Percentiles rank a stretch among this genome's conserved stretches.
These are phyloP conservation scores for Termitomyces titanicus DNA, from an alignment of 768 basidiomycete species.

Conservation along the genomic window DNA sequence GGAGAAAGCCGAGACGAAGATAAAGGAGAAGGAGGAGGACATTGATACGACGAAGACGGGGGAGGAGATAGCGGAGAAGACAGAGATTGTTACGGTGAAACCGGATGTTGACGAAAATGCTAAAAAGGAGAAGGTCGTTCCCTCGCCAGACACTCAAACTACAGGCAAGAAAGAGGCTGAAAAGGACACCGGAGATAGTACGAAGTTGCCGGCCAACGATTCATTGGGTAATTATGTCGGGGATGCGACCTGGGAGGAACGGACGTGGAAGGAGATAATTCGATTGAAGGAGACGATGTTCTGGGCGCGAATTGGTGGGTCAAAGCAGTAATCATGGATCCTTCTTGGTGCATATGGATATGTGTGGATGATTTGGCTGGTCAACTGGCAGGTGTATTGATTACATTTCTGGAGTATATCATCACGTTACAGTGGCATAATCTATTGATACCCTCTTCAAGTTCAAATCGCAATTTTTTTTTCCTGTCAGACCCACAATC, in stretches of 20 bases:
- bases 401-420: conserved; percentile 6
- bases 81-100: not conserved
- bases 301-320: conserved; percentile 73
- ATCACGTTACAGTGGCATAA: not conserved
- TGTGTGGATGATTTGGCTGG: not conserved
- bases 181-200: conserved; percentile 10
- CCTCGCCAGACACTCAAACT: not conserved
- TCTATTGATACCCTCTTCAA: conserved; percentile 5
- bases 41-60: no score
- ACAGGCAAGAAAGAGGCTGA: conserved; percentile 4
- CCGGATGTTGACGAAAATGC: not conserved
- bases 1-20: not conserved
- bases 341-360: not conserved
- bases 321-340: conserved; percentile 19
- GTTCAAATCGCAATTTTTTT: not conserved
- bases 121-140: not conserved
- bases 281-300: conserved; percentile 81
- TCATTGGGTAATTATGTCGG: conserved; percentile 46
- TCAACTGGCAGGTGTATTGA: not conserved
- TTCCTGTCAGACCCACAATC: no score
- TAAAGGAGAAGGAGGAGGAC: no score
- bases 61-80: not conserved
- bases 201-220: conserved; percentile 20
- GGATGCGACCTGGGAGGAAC: conserved; percentile 80
- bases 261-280: conserved; percentile 77